A percentile compares a stretch with the other conserved stretches of the same genome.
phyloP scores from a whole-genome alignment of 1,284 basidiomycete genomes.

The Ceratobasidium sp. region DNA sequence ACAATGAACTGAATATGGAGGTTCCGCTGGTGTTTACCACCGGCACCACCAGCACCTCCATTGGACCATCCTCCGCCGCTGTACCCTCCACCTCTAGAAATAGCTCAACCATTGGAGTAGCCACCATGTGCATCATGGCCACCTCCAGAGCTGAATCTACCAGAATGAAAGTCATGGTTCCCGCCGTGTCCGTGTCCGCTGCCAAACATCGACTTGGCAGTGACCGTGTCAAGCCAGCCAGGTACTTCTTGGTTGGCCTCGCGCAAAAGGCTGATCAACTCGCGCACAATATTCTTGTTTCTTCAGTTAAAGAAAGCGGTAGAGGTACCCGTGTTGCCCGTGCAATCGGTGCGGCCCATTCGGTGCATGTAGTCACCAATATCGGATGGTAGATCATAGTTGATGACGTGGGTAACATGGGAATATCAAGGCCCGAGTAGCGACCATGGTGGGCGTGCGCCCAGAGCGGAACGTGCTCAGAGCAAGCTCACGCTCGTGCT shows the following conservation, averaged over 20 bases:
- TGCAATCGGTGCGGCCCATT: slow-evolving; percentile 99
- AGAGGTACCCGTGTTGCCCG: slow-evolving; percentile 96
- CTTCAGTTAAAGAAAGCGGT: slow-evolving; percentile 96
- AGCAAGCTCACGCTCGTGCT: slow-evolving; percentile 97
- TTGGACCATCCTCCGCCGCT: slow-evolving; percentile 59
- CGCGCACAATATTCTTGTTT: slow-evolving; percentile 92
- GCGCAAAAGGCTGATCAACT: slow-evolving; percentile 91
- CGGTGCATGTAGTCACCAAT: slow-evolving; percentile 99
- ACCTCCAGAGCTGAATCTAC: slow-evolving; percentile 54
- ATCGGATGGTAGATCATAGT: slow-evolving; percentile 97
- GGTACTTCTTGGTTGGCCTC: slow-evolving; percentile 99
- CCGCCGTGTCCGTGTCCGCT: slow-evolving; percentile 64
- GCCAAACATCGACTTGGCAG: slow-evolving; percentile 83
- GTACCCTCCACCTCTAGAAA: slow-evolving; percentile 47
- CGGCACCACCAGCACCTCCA: slow-evolving; percentile 62
- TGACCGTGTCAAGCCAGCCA: slow-evolving; percentile 89
- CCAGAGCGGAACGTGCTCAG: slow-evolving; percentile 96
- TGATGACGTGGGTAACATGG: slow-evolving; percentile 98
- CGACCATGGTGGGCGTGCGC: slow-evolving; percentile 95
- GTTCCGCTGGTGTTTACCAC: slow-evolving; percentile 41
- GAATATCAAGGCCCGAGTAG: slow-evolving; percentile 98
- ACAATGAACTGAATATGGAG: no score
- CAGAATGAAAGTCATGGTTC: slow-evolving; percentile 63
- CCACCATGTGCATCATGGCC: slow-evolving; percentile 57
- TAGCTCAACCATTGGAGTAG: slow-evolving; percentile 50